Evolutionary conservation across 345 rosid genomes (phyloP).

Genomic region (Zanthoxylum bungeanum): DNA sequence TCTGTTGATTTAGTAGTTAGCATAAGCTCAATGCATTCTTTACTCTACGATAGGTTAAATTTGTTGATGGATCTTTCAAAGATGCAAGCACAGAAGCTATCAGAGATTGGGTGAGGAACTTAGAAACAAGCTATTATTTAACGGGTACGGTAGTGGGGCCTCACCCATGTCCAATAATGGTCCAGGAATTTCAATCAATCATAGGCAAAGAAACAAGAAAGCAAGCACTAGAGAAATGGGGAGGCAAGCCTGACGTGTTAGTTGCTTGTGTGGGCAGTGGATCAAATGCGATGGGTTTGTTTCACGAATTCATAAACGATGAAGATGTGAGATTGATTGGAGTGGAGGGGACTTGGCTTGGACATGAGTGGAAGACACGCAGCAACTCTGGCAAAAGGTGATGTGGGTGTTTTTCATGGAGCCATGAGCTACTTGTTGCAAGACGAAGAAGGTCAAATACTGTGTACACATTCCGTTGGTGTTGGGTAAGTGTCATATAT

Average conservation of each 20-base stretch:
- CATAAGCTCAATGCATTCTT: no score
- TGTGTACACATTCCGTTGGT: conserved; percentile 57
- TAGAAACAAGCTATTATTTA: conserved; percentile 48
- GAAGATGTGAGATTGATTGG: conserved; percentile 70
- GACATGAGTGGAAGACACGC: conserved; percentile 73
- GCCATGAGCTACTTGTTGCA: conserved; percentile 75
- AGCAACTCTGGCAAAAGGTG: conserved; percentile 74
- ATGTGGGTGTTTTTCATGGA: conserved; percentile 85
- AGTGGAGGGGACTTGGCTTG: conserved; percentile 80
- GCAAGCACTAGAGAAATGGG: conserved; percentile 82
- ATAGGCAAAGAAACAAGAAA: conserved; percentile 82
- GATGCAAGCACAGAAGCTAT: conserved; percentile 80
- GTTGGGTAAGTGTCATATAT: conserved; percentile 42
- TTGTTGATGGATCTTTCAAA: conserved; percentile 58
- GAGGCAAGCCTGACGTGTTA: conserved; percentile 77
- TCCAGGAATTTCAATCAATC: conserved; percentile 75
- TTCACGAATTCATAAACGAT: conserved; percentile 67
- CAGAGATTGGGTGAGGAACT: conserved; percentile 52
- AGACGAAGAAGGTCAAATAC: conserved; percentile 71
- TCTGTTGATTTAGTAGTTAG: no score
- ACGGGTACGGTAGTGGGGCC: conserved; percentile 77
- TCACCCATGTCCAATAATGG: conserved; percentile 80
- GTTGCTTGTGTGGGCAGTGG: conserved; percentile 88
- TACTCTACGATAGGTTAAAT: no score
- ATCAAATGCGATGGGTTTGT: conserved; percentile 78